Base-by-base conservation (phyloP, 2,329 filamentous ascomycete genomes). In the Xylariales sp. region DNA sequence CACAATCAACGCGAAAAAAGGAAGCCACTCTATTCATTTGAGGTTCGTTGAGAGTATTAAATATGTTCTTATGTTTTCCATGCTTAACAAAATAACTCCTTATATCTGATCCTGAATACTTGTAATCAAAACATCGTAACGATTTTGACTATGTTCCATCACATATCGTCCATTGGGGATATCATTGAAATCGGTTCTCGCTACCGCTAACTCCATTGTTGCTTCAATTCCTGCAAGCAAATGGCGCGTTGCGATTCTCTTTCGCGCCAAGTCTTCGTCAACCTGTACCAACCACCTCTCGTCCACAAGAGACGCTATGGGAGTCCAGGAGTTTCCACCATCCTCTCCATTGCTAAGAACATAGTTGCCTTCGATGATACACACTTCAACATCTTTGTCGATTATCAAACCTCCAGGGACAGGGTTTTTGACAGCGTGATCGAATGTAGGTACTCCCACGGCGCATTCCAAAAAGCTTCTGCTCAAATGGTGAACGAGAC, bases 211-310 rank as follows among this genome's bases (percentile, higher is more conserved):
- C 13, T 61, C 60, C 30, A 62, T 37, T 0, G 52, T 60, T 6
- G 46, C 47, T 46, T 70, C 65, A 33, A 70, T 69, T 1, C 65
- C 63, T 0, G 60, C 58, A 19, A 45, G 29, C 1, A 68, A 40
- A 50, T 69, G 66, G 10, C 66, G 49, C 20, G 44, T 45, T 1
- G 66, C 65, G 13, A 67, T 54, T 11, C 66, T 51, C n/a, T 46
- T 43, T 18, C 57, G 46, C 3, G 65, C 65, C 15, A 63, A 46
- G 3, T 42, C 39, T 3, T 58, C 46, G 27, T 67, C 61, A 0
- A 66, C 59, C 20, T 62, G 51, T 0, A 71, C 58, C 15, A 69
- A 61, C 45, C 65, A 62, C 2, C 56, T 55, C n/a, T 65, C 61
- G 38, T 70, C 66, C 3, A 65, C 59, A 5, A 64, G 18, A 0